phyloP scores from a whole-genome alignment of 1,139 yeast species.

The Nematodospora anomalae region DNA sequence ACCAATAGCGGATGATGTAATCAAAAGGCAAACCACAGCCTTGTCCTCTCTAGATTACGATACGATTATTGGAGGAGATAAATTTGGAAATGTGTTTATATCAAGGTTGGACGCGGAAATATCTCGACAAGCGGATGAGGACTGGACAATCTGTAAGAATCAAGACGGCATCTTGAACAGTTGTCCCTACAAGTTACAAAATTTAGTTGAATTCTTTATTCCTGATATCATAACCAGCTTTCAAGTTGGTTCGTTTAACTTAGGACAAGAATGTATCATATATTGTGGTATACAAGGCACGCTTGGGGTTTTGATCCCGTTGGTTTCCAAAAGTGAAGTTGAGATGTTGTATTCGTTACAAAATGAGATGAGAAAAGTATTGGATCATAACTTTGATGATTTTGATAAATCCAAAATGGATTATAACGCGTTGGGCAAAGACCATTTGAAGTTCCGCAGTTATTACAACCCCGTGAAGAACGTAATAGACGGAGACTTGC shows the following conservation, averaged over 20 bases:
- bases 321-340: slow-evolving; percentile 62
- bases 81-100: slow-evolving; percentile 77
- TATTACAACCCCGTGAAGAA: slow-evolving; percentile 76
- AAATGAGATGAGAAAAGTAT: slow-evolving; percentile 40
- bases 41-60: slow-evolving; percentile 64
- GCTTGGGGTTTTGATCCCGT: slow-evolving; percentile 70
- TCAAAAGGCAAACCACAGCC: slow-evolving; percentile 66
- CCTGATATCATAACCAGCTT: slow-evolving; percentile 74
- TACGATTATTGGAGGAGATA: slow-evolving; percentile 85
- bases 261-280: slow-evolving; percentile 62
- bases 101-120: slow-evolving; percentile 54
- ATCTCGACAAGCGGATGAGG: slow-evolving; percentile 50
- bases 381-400: slow-evolving; percentile 30
- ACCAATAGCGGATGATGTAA: slow-evolving; percentile 68
- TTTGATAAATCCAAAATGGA: slow-evolving; percentile 24
- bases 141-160: slow-evolving; percentile 43
- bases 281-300: slow-evolving; percentile 84
- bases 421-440: slow-evolving; percentile 53
- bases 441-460: slow-evolving; percentile 67
- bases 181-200: slow-evolving; percentile 51
- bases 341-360: slow-evolving; percentile 61
- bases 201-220: slow-evolving; percentile 60
- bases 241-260: slow-evolving; percentile 46
- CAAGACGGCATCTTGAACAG: slow-evolving; percentile 49
- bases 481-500: slow-evolving; percentile 84